Evolutionary conservation across 306 rosid species (phyloP).

Genomic region (Cicer arietinum): DNA sequence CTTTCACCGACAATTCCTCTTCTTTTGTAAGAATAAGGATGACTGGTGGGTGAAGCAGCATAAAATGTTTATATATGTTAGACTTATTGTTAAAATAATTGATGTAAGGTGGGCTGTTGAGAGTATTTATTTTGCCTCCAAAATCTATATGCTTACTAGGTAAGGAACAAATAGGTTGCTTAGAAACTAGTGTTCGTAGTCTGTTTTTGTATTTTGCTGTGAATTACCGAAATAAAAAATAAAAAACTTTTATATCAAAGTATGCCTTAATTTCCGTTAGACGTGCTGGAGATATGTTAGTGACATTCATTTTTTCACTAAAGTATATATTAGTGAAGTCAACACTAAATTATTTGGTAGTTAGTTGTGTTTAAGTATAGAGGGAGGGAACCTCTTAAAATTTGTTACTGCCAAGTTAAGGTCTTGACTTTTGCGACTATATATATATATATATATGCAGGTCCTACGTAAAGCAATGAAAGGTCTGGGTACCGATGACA

Average conservation of each 20-base stretch:
- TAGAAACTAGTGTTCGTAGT: constrained; percentile 25
- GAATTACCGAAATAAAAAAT: background rate
- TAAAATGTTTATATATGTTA: constrained; percentile 15
- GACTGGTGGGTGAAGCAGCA: constrained; percentile 23
- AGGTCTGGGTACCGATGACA: constrained; percentile 80
- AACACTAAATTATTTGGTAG: constrained; percentile 24
- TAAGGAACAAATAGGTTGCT: background rate
- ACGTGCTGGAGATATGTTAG: background rate
- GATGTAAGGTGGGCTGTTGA: background rate
- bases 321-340: background rate
- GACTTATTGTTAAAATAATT: constrained; percentile 7
- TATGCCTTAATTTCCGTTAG: background rate
- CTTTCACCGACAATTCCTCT: background rate
- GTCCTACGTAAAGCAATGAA: constrained; percentile 72
- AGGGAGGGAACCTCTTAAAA: constrained; percentile 2
- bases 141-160: background rate
- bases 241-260: background rate
- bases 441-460: constrained; percentile 45
- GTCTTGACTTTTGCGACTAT: constrained; percentile 34
- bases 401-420: constrained; percentile 12
- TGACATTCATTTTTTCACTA: constrained; percentile 3
- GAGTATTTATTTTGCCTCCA: background rate
- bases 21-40: constrained; percentile 6
- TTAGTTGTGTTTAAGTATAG: constrained; percentile 26
- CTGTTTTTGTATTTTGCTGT: background rate